A percentile compares a stretch with the other conserved stretches of the same genome.
These are phyloP conservation scores for Trametes coccinea DNA, from an alignment of 768 basidiomycete species.

Conservation along the genomic window DNA sequence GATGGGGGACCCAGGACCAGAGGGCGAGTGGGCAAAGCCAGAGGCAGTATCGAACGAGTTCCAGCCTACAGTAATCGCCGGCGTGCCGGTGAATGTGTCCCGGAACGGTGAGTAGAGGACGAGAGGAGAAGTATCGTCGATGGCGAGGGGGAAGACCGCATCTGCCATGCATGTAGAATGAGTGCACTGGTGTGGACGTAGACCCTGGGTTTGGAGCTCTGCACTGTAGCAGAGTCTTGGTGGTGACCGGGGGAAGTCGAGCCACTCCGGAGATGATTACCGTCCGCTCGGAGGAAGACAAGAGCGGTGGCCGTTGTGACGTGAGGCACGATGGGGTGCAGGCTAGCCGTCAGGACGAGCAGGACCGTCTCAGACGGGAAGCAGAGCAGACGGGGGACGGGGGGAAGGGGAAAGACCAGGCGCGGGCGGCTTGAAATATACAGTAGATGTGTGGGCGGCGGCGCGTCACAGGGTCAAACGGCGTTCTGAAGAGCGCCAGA, in stretches of 20 bases:
- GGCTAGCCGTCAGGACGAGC: constrained; percentile 4
- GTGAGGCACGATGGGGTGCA: neutral
- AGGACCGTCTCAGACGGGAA: constrained; percentile 4
- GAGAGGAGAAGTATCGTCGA: constrained; percentile 69
- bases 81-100: constrained; percentile 48
- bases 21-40: constrained; percentile 41
- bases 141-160: constrained; percentile 39
- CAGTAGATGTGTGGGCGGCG: constrained; percentile 9
- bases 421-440: constrained; percentile 14
- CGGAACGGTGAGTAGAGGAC: constrained; percentile 61
- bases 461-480: constrained; percentile 18
- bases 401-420: neutral
- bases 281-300: neutral
- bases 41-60: constrained; percentile 58
- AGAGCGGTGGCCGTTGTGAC: neutral
- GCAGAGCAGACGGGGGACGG: constrained; percentile 16
- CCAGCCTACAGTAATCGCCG: constrained; percentile 61
- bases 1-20: constrained; percentile 20
- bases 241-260: neutral
- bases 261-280: too few species aligned
- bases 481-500: constrained; percentile 17
- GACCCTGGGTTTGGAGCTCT: neutral
- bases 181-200: neutral
- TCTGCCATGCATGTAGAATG: constrained; percentile 40
- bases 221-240: neutral